A percentile compares a stretch with the other conserved stretches of the same genome.
Conservation (phyloP, 129 eudicot genomes). For the Ambrosia artemisiifolia region DNA sequence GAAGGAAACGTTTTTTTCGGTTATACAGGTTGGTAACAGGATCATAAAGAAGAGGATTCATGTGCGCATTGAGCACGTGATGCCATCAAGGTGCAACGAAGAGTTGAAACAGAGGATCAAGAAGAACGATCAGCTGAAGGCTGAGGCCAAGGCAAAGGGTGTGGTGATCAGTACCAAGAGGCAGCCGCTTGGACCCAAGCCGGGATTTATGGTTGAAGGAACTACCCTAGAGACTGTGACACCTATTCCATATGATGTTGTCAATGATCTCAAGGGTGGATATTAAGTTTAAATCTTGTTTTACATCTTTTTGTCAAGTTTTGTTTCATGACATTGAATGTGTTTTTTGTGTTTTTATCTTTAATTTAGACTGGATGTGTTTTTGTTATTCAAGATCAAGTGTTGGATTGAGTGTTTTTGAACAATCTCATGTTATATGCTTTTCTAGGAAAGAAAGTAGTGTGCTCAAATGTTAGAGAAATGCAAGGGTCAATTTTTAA, state of each 20-base stretch:
- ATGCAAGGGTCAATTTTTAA: too few species aligned
- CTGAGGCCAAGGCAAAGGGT: constrained; percentile 77
- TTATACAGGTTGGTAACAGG: constrained; percentile 63
- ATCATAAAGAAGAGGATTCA: constrained; percentile 87
- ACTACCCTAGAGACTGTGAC: constrained; percentile 83
- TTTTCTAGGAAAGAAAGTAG: too few species aligned
- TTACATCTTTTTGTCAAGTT: constrained; percentile 5
- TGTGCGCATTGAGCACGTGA: constrained; percentile 85
- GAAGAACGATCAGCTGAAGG: constrained; percentile 77
- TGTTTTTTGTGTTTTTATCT: constrained; percentile 14
- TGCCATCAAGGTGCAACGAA: constrained; percentile 83
- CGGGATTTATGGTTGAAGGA: constrained; percentile 91
- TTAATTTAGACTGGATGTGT: constrained; percentile 27
- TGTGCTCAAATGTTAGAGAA: too few species aligned
- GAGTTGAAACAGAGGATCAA: constrained; percentile 63
- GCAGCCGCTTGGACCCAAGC: constrained; percentile 86
- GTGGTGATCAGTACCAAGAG: constrained; percentile 77
- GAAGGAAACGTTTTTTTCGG: not conserved
- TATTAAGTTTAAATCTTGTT: constrained; percentile 39
- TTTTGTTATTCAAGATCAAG: constrained; percentile 9
- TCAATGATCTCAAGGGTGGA: constrained; percentile 95
- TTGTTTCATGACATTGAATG: constrained; percentile 30
- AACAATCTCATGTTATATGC: not conserved
- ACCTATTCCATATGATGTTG: constrained; percentile 91
- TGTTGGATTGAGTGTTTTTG: not conserved